Base-by-base conservation (phyloP, 257 asterid genomes). In the Misopates orontium region DNA sequence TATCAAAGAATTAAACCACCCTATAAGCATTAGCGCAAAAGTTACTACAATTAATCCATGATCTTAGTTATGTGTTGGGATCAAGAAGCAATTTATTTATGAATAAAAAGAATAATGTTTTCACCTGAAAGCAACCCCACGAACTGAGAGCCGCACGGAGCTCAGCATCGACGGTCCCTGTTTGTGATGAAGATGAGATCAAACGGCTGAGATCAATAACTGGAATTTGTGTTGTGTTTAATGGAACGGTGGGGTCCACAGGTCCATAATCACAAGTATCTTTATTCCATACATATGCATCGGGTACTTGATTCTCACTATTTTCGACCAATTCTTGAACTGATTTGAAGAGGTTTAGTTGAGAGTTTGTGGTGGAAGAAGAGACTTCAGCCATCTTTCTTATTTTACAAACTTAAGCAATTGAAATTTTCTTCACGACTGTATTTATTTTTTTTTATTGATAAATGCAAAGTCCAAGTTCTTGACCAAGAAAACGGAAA, bases 81-180 rank as follows among this genome's bases (percentile, higher is more conserved):
- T n/a, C n/a, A n/a, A n/a, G n/a, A n/a, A n/a, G n/a, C n/a, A n/a
- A n/a, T n/a, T n/a, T n/a, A n/a, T n/a, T n/a, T n/a, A n/a, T n/a
- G n/a, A n/a, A n/a, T n/a, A n/a, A n/a, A n/a, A n/a, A n/a, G n/a
- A n/a, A n/a, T n/a, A n/a, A n/a, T n/a, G n/a, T n/a, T n/a, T n/a
- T n/a, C n/a, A 87, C 91, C 95, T 87, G 95, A 73, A 87, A 79
- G 78, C 82, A 86, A 42, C 95, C 86, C 80, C 87, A 81, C 12
- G 84, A 66, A 44, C 58, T 47, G 72, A 87, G 85, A 61, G 92
- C 85, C 16, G 83, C 70, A 2, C 68, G 83, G 71, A 87, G 88
- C 24, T 76, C 69, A 40, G 56, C 71, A 40, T 64, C 72, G 8
- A 39, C 11, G 52, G 73, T 50, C 14, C 65, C 50, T 14, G 73